Conservation (phyloP, 2,329 filamentous ascomycete species). For the Colletotrichum eleusines region DNA sequence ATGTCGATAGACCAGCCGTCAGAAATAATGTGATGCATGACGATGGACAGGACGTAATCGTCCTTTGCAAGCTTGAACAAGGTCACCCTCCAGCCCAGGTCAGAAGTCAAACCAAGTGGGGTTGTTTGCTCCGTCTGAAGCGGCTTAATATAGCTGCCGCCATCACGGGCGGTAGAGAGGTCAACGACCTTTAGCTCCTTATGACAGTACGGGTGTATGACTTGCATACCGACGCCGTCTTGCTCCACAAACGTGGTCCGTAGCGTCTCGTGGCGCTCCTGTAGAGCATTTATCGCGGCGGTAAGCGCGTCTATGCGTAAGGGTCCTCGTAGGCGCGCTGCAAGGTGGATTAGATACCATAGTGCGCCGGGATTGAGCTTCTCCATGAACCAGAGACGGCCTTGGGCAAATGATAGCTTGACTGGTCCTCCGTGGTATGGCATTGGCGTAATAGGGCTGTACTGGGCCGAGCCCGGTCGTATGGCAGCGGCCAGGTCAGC, state of each 20-base stretch:
- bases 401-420: slow-evolving; percentile 15
- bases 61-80: no score
- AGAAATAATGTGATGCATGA: no score
- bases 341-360: slow-evolving; percentile 9
- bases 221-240: slow-evolving; percentile 9
- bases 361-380: background rate
- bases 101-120: no score
- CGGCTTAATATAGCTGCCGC: background rate
- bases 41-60: no score
- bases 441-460: background rate
- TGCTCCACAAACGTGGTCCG: slow-evolving; percentile 5
- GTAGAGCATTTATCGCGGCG: background rate
- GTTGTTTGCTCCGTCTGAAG: no score
- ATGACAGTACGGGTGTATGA: slow-evolving; percentile 28
- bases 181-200: slow-evolving; percentile 13
- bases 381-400: slow-evolving; percentile 9
- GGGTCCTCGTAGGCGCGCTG: background rate
- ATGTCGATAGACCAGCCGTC: no score
- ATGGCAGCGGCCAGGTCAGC: slow-evolving; percentile 10
- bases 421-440: slow-evolving; percentile 11
- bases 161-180: background rate
- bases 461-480: background rate
- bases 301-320: background rate
- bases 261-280: slow-evolving; percentile 8
- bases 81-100: no score